Evolutionary conservation across 441 rosid species (phyloP), one percentile per base, ranked within the genome.

Genomic region (Dalechampia spathulata): DNA sequence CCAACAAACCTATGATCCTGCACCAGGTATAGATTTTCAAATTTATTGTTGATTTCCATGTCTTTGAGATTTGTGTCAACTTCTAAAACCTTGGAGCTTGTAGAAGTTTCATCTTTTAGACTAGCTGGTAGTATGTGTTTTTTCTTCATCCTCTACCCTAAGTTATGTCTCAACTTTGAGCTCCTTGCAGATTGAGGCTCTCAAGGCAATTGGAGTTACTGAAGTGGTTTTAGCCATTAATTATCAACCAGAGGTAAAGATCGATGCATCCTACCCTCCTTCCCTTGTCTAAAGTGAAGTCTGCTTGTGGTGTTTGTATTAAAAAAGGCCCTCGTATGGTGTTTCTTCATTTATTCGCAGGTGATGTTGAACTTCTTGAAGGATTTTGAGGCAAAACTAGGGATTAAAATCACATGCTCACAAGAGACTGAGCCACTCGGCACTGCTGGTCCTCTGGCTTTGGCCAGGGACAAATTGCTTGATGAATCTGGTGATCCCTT

Each of bases 341-440:
- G 19, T 60, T 52, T 41, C 45, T 54, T 7, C 21, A 51, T 58
- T n/a, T 41, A 9, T 38, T 14, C n/a, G 60, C 70, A 91, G 96
- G 83, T 90, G 62, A 93, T 93, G 99, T 62, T 93, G 59, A 90
- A 82, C 78, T 93, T 93, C 73, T 69, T 90, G 81, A 90, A 93
- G 55, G 93, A 85, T 19, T 90, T 82, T 63, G 99, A 93, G 77
- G 61, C 87, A 21, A 87, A 87, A 66, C 83, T 93, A 12, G 95
- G 83, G 36, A 90, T 93, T 65, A 93, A 72, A 70, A 93, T 93
- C 78, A 85, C 89, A 37, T 93, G 96, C 76, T 93, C 97, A 27
- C 99, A 85, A 69, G 99, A 93, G 82, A 93, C 99, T 9, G 99
- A 93, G 80, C 99, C 99, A 5, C 78, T 93, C 23, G 99, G 97